phyloP scores from a whole-genome alignment of 371 early-diverging fungal species.

The Lichtheimia ornata region DNA sequence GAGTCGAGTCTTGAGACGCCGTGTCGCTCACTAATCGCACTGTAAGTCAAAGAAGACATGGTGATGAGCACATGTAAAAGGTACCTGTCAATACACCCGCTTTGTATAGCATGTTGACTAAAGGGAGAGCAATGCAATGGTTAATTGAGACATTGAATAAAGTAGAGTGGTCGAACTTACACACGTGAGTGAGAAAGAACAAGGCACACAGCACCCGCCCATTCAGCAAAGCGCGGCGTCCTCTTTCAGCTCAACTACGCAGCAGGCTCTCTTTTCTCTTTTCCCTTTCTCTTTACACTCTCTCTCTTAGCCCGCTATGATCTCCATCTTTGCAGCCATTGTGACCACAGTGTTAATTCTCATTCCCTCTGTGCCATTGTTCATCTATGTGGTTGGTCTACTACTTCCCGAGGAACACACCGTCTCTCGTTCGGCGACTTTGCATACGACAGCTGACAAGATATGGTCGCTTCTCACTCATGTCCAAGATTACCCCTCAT shows the following conservation, averaged over 20 bases:
- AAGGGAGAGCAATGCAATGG: neutral
- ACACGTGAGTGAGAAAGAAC: no score
- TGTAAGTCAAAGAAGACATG: neutral
- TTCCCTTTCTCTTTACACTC: neutral
- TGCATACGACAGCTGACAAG: constrained; percentile 29
- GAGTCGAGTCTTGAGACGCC: constrained; percentile 47
- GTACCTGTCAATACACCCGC: constrained; percentile 17
- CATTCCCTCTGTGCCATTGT: constrained; percentile 16
- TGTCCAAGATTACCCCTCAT: constrained; percentile 38
- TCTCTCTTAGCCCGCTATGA: constrained; percentile 4
- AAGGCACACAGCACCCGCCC: no score
- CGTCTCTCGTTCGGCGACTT: constrained; percentile 12
- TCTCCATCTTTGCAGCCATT: constrained; percentile 2
- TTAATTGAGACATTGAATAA: neutral
- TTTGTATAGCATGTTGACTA: neutral
- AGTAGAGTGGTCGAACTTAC: neutral
- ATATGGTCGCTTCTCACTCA: constrained; percentile 44
- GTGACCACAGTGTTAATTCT: constrained; percentile 6
- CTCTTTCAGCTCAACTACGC: neutral
- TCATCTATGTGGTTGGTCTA: constrained; percentile 22
- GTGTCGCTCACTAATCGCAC: constrained; percentile 61
- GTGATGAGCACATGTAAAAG: neutral
- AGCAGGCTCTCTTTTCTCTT: neutral
- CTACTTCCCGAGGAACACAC: constrained; percentile 19
- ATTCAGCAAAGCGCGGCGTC: neutral